Evolutionary conservation across 208 protist genomes (phyloP), one percentile per base, ranked within the genome.

Genomic region (Jaenimonas drosophilae): DNA sequence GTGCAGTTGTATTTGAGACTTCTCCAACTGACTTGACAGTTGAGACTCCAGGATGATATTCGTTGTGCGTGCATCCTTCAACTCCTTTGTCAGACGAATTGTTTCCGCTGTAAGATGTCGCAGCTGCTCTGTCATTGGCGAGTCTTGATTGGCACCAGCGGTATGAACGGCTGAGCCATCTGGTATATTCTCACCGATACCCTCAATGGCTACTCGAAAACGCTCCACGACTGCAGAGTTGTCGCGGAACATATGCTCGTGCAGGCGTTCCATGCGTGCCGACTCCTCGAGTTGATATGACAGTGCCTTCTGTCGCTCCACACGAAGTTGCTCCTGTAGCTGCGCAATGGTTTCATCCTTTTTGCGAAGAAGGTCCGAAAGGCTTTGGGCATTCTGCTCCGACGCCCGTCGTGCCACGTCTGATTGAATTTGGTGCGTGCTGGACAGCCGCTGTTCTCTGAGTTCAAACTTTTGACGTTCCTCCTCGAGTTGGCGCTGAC

Each of bases 181-280:
- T 24, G 41, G 29, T 48, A 56, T 17, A 23, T 39, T 20, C 49
- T 71, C 50, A 19, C 69, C 73, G 19, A 76, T 71, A 17, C 66
- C 79, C 14, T 62, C 52, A 33, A 94, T 85, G 1, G 77, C 78
- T 38, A 66, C 76, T 31, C 74, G 69, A 41, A 90, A 90, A 17
- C 81, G 71, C 34, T 87, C 78, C 23, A 88, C 69, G 77, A 90
- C 86, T 4, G 70, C 64, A 12, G 58, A 79, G 58, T 94, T 88
- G 40, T 94, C 85, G 9, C 67, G 63, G 42, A 87, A 87, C 65
- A 94, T 71, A 14, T 74, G 61, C 30, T 88, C 80, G 56, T 94
- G 85, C 21, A 94, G 43, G 4, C 56, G 59, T 52, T 94, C 85
- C 73, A 94, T 77, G 3, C 85, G 71, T 40, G 64, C 59, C 12